phyloP scores from a whole-genome alignment of 495 filamentous ascomycete species.

The Bombardia bombarda region DNA sequence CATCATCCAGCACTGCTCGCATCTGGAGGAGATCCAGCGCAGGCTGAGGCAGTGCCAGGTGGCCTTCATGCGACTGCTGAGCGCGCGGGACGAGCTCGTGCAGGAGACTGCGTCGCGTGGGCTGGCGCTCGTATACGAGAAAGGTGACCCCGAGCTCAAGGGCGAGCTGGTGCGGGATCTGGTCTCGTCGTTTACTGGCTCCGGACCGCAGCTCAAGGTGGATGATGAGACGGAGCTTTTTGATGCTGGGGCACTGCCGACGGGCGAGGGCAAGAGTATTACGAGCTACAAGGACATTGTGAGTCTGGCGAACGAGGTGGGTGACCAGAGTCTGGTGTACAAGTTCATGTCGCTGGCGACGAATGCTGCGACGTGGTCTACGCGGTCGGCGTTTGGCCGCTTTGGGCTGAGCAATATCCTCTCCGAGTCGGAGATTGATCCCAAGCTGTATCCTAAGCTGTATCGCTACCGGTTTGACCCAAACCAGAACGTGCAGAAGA shows the following conservation, averaged over 20 bases:
- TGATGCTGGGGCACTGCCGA: conserved; percentile 86
- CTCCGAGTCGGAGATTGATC: conserved; percentile 80
- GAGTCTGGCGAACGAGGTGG: conserved; percentile 84
- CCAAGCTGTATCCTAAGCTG: conserved; percentile 89
- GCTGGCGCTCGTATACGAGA: conserved; percentile 83
- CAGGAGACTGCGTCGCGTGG: conserved; percentile 93
- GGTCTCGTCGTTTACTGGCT: conserved; percentile 76
- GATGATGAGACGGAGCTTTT: conserved; percentile 86
- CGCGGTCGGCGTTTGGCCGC: conserved; percentile 85
- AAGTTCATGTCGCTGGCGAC: conserved; percentile 94
- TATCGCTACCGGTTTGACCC: conserved; percentile 94
- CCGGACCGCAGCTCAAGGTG: conserved; percentile 65
- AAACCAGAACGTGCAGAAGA: conserved; percentile 80
- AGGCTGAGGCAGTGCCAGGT: conserved; percentile 71
- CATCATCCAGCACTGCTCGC: conserved; percentile 84
- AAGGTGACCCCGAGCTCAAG: conserved; percentile 71
- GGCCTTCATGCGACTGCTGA: conserved; percentile 80
- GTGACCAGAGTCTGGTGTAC: conserved; percentile 89
- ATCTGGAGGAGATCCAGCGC: conserved; percentile 59
- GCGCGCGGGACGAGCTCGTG: conserved; percentile 83
- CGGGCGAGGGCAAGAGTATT: conserved; percentile 78
- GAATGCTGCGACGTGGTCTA: conserved; percentile 93
- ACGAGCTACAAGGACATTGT: conserved; percentile 96
- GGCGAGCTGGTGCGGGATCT: conserved; percentile 79
- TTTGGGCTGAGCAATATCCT: conserved; percentile 89